These are phyloP conservation scores for Flaveria ramosissima DNA, from an alignment of 129 eudicot species.

Conservation along the genomic window DNA sequence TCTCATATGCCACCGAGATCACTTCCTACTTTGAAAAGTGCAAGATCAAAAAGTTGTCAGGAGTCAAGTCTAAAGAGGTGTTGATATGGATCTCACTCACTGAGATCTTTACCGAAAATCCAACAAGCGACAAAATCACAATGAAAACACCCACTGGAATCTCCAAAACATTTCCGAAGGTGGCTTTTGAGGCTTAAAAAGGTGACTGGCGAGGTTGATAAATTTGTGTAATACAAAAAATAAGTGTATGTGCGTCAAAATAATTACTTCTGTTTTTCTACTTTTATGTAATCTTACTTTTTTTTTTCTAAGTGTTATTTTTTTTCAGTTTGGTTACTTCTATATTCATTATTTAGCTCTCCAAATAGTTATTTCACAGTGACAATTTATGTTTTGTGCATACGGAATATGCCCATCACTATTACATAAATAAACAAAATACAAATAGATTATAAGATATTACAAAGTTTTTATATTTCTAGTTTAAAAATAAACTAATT, in stretches of 20 bases:
- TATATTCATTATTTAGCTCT: no score
- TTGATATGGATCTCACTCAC: constrained; percentile 45
- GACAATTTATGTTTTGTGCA: no score
- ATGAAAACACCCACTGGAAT: constrained; percentile 57
- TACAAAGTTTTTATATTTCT: no score
- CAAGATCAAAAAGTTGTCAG: constrained; percentile 57
- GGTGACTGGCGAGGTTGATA: background rate
- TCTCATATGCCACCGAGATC: constrained; percentile 15
- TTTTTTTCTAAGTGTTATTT: no score
- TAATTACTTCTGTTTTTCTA: no score
- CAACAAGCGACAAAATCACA: constrained; percentile 46
- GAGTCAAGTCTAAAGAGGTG: constrained; percentile 68
- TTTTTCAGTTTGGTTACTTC: no score
- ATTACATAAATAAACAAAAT: no score
- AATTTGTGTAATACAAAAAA: background rate
- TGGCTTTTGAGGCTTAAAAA: constrained; percentile 35
- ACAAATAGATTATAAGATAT: no score
- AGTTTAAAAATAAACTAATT: no score
- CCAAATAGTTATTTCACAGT: no score
- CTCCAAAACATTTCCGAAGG: constrained; percentile 42
- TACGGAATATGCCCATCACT: no score
- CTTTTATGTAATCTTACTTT: no score
- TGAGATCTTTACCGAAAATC: constrained; percentile 43
- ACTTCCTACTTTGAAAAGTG: constrained; percentile 22
- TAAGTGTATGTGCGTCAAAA: background rate